Percentiles rank a stretch among this genome's conserved stretches.
Evolutionary conservation across 2,329 filamentous ascomycete species (phyloP).

Genomic region (Colletotrichum cuscutae): DNA sequence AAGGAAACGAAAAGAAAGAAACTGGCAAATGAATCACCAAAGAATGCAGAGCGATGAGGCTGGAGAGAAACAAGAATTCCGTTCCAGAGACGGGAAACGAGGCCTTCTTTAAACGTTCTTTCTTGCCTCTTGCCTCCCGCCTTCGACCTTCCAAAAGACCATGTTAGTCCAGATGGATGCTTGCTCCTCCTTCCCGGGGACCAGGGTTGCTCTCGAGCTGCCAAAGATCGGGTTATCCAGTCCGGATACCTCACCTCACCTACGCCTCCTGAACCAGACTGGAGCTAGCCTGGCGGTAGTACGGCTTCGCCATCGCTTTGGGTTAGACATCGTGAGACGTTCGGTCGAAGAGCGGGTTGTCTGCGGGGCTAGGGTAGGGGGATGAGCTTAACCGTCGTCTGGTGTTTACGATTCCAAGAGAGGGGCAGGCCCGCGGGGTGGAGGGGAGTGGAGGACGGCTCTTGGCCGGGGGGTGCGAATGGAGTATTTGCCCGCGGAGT

Average conservation of each 20-base stretch:
- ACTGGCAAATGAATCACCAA: constrained; percentile 25
- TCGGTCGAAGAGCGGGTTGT: constrained; percentile 24
- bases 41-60: constrained; percentile 26
- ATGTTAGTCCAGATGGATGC: not conserved
- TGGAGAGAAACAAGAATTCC: constrained; percentile 7
- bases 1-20: constrained; percentile 17
- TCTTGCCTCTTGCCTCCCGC: not conserved
- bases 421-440: constrained; percentile 2
- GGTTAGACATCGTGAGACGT: constrained; percentile 27
- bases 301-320: constrained; percentile 24
- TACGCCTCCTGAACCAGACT: constrained; percentile 16
- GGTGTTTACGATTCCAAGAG: constrained; percentile 33
- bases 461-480: constrained; percentile 20
- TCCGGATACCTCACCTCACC: not conserved
- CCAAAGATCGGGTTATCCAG: not conserved
- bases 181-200: not conserved
- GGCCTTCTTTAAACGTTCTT: constrained; percentile 26
- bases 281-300: constrained; percentile 1
- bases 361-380: constrained; percentile 30
- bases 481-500: constrained; percentile 12
- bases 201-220: constrained; percentile 1
- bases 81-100: constrained; percentile 14
- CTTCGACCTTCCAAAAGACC: too few relatives aligned
- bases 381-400: constrained; percentile 31
- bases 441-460: constrained; percentile 17